A percentile compares a stretch with the other conserved stretches of the same genome.
Conservation (phyloP, 768 basidiomycete genomes). For the Paxillus involutus region DNA sequence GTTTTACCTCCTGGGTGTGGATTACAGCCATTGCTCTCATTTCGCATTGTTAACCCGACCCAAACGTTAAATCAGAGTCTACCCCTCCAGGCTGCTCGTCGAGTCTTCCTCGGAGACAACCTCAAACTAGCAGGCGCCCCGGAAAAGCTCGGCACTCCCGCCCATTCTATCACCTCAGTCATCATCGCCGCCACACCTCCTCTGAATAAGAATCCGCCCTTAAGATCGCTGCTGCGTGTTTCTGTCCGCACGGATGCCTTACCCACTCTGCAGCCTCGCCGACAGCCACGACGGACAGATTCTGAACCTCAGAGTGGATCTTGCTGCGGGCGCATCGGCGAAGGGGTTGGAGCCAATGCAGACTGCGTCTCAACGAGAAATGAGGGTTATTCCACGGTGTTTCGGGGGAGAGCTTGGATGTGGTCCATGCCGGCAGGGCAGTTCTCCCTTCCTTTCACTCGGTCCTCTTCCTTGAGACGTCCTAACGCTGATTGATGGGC, state of each 20-base stretch:
- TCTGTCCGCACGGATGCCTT: constrained; percentile 94
- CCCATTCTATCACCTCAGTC: constrained; percentile 95
- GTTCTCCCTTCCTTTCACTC: background rate
- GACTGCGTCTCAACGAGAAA: constrained; percentile 98
- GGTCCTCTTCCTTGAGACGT: background rate
- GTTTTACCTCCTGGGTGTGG: too few relatives aligned
- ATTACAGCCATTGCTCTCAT: too few relatives aligned
- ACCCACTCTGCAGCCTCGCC: constrained; percentile 89
- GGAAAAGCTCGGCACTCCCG: constrained; percentile 93
- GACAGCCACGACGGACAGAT: constrained; percentile 97
- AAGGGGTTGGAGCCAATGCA: constrained; percentile 98
- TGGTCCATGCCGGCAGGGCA: constrained; percentile 97
- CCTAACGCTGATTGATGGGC: background rate
- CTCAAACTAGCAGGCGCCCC: constrained; percentile 90
- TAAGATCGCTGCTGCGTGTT: constrained; percentile 86
- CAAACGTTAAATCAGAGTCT: constrained; percentile 46
- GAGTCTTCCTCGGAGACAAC: constrained; percentile 97
- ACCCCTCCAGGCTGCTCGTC: constrained; percentile 91
- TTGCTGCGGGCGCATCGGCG: constrained; percentile 97
- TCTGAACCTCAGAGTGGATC: constrained; percentile 97
- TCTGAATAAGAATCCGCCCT: constrained; percentile 95
- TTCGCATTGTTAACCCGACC: too few relatives aligned
- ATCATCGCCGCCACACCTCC: constrained; percentile 95
- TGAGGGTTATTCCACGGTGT: constrained; percentile 98
- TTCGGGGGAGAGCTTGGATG: constrained; percentile 92